Evolutionary conservation across 2,329 filamentous ascomycete species (phyloP).

Genomic region (Scopulariopsis brevicaulis): DNA sequence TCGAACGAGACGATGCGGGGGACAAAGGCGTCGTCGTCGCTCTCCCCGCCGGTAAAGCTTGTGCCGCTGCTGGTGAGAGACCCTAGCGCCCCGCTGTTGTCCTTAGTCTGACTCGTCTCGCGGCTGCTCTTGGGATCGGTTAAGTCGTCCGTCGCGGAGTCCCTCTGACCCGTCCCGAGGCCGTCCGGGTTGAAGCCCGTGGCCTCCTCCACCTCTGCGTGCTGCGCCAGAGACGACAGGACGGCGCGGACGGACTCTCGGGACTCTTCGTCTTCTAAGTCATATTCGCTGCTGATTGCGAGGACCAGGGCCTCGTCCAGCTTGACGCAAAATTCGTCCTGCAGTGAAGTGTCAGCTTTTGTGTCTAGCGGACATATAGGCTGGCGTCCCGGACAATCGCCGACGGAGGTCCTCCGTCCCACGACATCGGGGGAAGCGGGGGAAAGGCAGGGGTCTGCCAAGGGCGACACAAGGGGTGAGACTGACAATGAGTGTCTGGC

Average conservation of each 20-base stretch:
- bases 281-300: slow-evolving; percentile 65
- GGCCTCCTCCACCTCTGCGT: slow-evolving; percentile 56
- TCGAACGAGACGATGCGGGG: slow-evolving; percentile 17
- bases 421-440: not conserved
- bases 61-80: not conserved
- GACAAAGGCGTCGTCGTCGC: slow-evolving; percentile 11
- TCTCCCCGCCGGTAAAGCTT: slow-evolving; percentile 14
- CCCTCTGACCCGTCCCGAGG: slow-evolving; percentile 17
- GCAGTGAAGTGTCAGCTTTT: not conserved
- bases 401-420: not conserved
- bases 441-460: not conserved
- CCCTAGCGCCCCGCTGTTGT: not conserved
- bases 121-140: slow-evolving; percentile 3
- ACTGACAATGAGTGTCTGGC: not conserved
- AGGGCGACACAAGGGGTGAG: not conserved
- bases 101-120: not conserved
- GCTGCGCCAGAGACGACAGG: slow-evolving; percentile 53
- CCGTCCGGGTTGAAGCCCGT: slow-evolving; percentile 69
- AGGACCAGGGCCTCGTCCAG: slow-evolving; percentile 70
- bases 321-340: slow-evolving; percentile 63
- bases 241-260: slow-evolving; percentile 37
- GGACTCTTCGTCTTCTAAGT: slow-evolving; percentile 44
- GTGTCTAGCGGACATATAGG: not conserved
- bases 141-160: slow-evolving; percentile 6
- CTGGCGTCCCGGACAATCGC: not conserved